Evolutionary conservation across 2,329 filamentous ascomycete genomes (phyloP).

Genomic region (Metarhizium robertsii): DNA sequence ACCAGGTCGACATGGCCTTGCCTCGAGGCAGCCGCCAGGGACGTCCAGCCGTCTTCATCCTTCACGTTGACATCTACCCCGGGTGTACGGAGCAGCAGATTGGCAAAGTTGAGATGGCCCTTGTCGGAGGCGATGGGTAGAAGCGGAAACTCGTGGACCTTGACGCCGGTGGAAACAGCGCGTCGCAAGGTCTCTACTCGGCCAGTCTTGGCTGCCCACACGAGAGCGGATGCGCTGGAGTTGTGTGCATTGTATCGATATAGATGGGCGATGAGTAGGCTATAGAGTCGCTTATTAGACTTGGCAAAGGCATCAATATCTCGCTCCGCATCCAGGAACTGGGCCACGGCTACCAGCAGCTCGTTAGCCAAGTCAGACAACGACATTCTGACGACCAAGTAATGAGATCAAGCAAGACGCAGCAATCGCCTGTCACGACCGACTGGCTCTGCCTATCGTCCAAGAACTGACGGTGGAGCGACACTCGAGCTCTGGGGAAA

Average conservation of each 20-base stretch:
- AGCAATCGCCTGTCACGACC: neutral
- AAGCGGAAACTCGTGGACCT: neutral
- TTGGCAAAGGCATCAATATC: conserved; percentile 4
- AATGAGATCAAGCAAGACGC: neutral
- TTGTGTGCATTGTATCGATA: conserved; percentile 4
- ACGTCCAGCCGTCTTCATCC: conserved; percentile 5
- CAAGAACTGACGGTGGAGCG: neutral
- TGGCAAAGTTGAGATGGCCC: neutral
- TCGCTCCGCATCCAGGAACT: neutral
- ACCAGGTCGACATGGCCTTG: conserved; percentile 5
- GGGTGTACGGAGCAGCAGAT: conserved; percentile 1
- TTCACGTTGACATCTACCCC: conserved; percentile 2
- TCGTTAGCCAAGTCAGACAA: conserved; percentile 6
- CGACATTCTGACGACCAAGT: conserved; percentile 1
- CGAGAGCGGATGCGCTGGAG: neutral
- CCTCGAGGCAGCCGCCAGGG: conserved; percentile 7
- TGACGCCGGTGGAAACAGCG: conserved; percentile 3
- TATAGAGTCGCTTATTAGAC: conserved; percentile 4
- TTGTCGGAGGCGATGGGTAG: conserved; percentile 5
- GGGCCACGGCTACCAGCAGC: conserved; percentile 3
- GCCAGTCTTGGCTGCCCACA: conserved; percentile 6
- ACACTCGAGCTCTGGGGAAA: neutral
- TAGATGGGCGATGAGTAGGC: neutral
- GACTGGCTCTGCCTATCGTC: neutral
- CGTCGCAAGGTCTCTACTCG: conserved; percentile 1